Conservation (phyloP, 2,329 filamentous ascomycete species). For the Aspergillus sp. region DNA sequence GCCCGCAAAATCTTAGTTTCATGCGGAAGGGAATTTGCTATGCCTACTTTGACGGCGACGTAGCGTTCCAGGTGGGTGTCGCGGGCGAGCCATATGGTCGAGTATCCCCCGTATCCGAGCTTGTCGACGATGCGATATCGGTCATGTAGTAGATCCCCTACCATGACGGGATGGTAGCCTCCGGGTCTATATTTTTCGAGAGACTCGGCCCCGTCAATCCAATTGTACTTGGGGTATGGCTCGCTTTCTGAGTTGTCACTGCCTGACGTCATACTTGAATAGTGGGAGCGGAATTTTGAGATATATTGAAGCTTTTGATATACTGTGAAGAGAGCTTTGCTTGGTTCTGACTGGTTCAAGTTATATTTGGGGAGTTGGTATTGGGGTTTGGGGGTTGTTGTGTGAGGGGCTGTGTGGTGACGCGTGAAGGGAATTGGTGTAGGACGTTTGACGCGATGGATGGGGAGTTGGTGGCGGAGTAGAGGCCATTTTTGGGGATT, state of each 20-base stretch:
- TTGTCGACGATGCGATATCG: conserved; percentile 45
- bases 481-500: not conserved
- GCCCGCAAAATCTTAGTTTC: conserved; percentile 21
- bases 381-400: not conserved
- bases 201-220: conserved; percentile 32
- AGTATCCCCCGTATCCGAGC: conserved; percentile 45
- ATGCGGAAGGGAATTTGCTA: conserved; percentile 15
- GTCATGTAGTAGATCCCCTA: conserved; percentile 29
- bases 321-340: too few relatives aligned
- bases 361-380: not conserved
- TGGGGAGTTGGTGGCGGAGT: not conserved
- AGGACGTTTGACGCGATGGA: not conserved
- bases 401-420: not conserved
- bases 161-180: conserved; percentile 35
- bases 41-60: conserved; percentile 31
- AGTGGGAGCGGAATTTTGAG: conserved; percentile 17
- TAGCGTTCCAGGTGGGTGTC: conserved; percentile 31
- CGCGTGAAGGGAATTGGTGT: not conserved
- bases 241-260: too few relatives aligned
- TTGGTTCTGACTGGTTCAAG: conserved; percentile 7
- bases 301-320: not conserved
- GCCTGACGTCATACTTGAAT: too few relatives aligned
- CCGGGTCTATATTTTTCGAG: conserved; percentile 31
- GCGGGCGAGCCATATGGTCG: conserved; percentile 45
- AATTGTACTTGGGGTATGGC: conserved; percentile 23